A percentile compares a stretch with the other conserved stretches of the same genome.
Conservation (phyloP, 345 rosid species). For the Brassica cretica region DNA sequence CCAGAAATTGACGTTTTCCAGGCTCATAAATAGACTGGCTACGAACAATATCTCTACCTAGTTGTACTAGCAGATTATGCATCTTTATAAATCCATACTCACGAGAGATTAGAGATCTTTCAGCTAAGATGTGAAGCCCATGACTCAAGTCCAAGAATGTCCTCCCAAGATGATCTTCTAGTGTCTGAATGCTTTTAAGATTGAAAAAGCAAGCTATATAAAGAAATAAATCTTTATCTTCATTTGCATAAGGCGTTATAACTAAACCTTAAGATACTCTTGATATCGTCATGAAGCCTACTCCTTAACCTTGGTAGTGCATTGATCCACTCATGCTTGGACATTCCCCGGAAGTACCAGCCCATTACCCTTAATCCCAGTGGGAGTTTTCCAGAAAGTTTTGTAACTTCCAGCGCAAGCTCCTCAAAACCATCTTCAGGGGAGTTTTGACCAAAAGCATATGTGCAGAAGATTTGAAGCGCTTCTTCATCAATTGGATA, state of each 20-base stretch:
- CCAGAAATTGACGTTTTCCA: constrained; percentile 3
- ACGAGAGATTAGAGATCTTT: background rate
- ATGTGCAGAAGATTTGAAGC: background rate
- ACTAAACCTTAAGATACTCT: background rate
- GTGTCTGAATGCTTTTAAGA: background rate
- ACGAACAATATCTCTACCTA: background rate
- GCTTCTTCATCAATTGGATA: background rate
- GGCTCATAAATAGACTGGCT: background rate
- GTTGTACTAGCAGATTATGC: background rate
- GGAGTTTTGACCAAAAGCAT: background rate
- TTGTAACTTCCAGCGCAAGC: background rate
- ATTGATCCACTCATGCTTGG: background rate
- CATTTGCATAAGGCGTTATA: background rate
- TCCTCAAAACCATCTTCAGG: background rate
- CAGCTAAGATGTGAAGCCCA: background rate
- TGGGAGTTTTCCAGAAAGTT: background rate
- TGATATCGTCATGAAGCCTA: background rate
- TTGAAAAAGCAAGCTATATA: background rate
- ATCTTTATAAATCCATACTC: background rate
- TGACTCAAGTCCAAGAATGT: background rate
- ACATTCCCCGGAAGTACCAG: background rate
- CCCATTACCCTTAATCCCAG: background rate
- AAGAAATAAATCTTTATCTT: background rate
- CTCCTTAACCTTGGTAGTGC: background rate
- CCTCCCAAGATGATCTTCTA: background rate